Base-by-base conservation (phyloP, 257 asterid genomes). In the Thymus mandschuricus region DNA sequence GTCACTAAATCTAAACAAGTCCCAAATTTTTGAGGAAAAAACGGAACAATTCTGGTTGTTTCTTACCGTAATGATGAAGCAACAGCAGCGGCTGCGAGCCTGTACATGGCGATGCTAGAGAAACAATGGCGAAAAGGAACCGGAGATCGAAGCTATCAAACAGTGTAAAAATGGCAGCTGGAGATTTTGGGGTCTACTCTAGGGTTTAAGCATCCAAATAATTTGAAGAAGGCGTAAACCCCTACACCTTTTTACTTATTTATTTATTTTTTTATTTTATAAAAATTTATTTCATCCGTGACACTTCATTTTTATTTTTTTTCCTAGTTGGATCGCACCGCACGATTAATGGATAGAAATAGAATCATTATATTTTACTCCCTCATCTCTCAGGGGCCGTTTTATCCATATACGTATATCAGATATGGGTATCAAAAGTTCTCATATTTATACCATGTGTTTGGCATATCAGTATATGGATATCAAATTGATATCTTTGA, bases 11-110 rank as follows among this genome's bases (percentile, higher is more conserved):
- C 31, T 4, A 8, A 27, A 34, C 40, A 60, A 13, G 33, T 59
- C 21, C 21, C 66, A 73, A 33, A 50, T 1, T 59, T 30, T 13
- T 35, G 8, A 60, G 5, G 41, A 57, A 13, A 10, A 62, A 10
- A 10, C 10, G 44, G 8, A 10, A 41, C 21, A 8, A 33, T 28
- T 33, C 38, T 21, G 72, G 59, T 35, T 6, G 60, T 2, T 29
- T 12, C n/a, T 54, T n/a, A 90, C 98, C 97, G 87, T 75, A 71
- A 31, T 11, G 96, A 81, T 68, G 95, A 90, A 73, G 87, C 88
- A 72, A 82, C 70, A 51, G 88, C 87, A 34, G 89, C 87, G 15
- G 83, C 84, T 41, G 86, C 91, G 44, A 79, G 67, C 58, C 96
- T 86, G 79, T 86, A 79, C 98, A 92, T 92, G 69, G 70, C 52